A percentile compares a stretch with the other conserved stretches of the same genome.
Evolutionary conservation across 2,329 filamentous ascomycete species (phyloP).

Genomic region (Fusarium fracticaudum): DNA sequence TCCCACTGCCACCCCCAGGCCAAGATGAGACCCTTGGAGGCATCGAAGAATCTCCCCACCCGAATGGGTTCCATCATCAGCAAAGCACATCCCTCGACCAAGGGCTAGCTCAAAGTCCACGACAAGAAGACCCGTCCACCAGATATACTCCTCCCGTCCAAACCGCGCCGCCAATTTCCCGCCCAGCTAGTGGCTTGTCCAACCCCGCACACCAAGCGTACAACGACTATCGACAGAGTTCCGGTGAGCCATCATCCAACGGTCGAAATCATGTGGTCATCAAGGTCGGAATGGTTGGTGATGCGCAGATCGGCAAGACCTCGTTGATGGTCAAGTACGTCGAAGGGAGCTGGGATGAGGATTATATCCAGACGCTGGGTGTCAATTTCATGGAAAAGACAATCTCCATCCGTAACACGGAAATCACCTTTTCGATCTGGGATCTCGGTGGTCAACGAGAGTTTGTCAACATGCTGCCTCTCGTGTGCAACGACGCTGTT

Average conservation of each 20-base stretch:
- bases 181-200: conserved; percentile 66
- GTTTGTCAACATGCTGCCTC: conserved; percentile 98
- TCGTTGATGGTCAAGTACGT: conserved; percentile 99
- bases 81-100: conserved; percentile 63
- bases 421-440: conserved; percentile 99
- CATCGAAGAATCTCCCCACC: conserved; percentile 59
- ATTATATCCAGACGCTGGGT: conserved; percentile 98
- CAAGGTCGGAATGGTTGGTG: conserved; percentile 99
- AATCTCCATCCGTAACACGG: conserved; percentile 98
- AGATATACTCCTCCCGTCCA: conserved; percentile 60
- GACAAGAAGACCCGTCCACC: conserved; percentile 53
- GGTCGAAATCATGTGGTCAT: conserved; percentile 85
- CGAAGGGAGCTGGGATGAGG: conserved; percentile 98
- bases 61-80: conserved; percentile 53
- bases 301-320: conserved; percentile 99
- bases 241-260: conserved; percentile 50
- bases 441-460: conserved; percentile 97
- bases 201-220: conserved; percentile 52
- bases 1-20: conserved; percentile 43
- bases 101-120: conserved; percentile 52
- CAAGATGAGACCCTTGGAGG: conserved; percentile 60
- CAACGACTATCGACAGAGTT: conserved; percentile 57
- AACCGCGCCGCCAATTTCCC: conserved; percentile 57
- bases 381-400: conserved; percentile 99
- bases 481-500: conserved; percentile 99